Conservation (phyloP, 352 stramenopile species). For the Phytopythium ostracodes region DNA sequence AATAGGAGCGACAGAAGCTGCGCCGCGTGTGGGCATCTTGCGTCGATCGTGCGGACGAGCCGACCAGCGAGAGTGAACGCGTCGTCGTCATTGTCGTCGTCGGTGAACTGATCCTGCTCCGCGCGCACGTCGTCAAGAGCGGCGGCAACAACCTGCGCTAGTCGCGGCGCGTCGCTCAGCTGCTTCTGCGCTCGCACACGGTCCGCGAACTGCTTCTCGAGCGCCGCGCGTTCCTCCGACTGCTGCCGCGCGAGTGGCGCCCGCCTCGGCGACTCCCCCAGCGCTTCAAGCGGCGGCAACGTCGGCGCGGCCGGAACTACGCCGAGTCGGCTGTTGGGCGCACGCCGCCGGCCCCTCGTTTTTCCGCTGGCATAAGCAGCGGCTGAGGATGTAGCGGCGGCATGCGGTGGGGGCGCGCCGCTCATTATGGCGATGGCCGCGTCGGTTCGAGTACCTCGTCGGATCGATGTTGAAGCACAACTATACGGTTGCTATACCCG, state of each 20-base stretch:
- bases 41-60: conserved; percentile 1
- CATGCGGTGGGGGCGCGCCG: not conserved
- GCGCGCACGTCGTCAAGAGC: not conserved
- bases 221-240: conserved; percentile 12
- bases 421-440: not conserved
- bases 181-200: conserved; percentile 15
- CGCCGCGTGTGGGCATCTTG: conserved; percentile 11
- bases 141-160: not conserved
- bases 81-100: conserved; percentile 16
- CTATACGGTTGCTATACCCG: no score
- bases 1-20: conserved; percentile 18
- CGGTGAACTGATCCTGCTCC: not conserved
- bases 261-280: not conserved
- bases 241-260: conserved; percentile 11
- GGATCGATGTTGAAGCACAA: no score
- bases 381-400: not conserved
- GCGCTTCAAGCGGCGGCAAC: conserved; percentile 14
- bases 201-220: conserved; percentile 16
- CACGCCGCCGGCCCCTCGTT: not conserved
- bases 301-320: conserved; percentile 6
- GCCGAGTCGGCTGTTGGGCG: conserved; percentile 18
- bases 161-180: not conserved
- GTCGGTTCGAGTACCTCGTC: not conserved
- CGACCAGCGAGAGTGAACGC: conserved; percentile 9
- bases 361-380: not conserved